Conservation (phyloP, 2,329 filamentous ascomycete genomes). For the Phialocephala subalpina region DNA sequence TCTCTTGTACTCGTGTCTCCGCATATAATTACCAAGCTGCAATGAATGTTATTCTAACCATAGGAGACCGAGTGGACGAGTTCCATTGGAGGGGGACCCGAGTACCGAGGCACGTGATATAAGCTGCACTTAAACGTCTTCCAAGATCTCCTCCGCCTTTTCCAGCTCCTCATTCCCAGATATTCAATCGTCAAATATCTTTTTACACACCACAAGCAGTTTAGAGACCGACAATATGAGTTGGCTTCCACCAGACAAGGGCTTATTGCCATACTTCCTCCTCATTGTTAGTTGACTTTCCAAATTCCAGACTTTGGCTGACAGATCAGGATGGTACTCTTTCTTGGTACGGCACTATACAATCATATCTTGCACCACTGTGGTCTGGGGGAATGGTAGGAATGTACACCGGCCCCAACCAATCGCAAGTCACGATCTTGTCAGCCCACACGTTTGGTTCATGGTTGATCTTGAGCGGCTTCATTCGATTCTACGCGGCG, state of each 20-base stretch:
- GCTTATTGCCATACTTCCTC: conserved; percentile 1
- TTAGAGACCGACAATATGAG: neutral
- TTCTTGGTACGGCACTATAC: neutral
- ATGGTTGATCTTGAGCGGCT: conserved; percentile 68
- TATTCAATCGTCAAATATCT: too few species aligned
- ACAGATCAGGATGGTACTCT: neutral
- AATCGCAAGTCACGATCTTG: conserved; percentile 79
- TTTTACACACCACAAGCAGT: too few species aligned
- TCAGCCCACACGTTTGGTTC: conserved; percentile 75
- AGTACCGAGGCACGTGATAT: too few species aligned
- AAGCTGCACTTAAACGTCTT: too few species aligned
- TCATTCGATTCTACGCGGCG: conserved; percentile 69
- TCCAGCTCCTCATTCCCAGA: too few species aligned
- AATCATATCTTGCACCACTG: neutral
- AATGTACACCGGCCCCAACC: conserved; percentile 59
- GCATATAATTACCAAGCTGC: too few species aligned
- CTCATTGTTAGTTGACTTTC: neutral
- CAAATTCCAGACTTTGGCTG: neutral
- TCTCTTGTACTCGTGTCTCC: too few species aligned
- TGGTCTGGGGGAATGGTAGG: neutral
- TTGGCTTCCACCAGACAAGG: neutral
- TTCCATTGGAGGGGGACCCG: too few species aligned
- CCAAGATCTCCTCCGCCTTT: too few species aligned
- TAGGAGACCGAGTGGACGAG: too few species aligned
- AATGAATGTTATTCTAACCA: too few species aligned